phyloP scores from a whole-genome alignment of 495 filamentous ascomycete species.

The Amphirosellinia nigrospora region DNA sequence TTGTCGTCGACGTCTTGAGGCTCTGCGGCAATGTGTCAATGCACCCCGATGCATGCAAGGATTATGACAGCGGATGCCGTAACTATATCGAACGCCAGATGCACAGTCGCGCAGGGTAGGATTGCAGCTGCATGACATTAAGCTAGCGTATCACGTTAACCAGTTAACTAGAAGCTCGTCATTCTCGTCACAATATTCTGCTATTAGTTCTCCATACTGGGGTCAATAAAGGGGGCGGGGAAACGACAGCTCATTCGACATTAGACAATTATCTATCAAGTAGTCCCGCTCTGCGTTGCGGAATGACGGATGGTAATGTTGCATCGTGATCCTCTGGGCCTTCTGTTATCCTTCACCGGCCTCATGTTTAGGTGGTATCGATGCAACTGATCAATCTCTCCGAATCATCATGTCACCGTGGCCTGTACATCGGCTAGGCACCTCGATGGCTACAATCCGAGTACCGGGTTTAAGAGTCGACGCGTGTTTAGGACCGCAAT shows the following conservation, averaged over 20 bases:
- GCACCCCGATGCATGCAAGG: background rate
- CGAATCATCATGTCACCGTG: background rate
- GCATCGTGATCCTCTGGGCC: background rate
- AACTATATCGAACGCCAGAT: background rate
- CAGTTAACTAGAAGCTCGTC: background rate
- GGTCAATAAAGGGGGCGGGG: background rate
- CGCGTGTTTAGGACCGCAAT: background rate
- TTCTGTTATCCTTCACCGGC: background rate
- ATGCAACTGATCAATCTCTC: background rate
- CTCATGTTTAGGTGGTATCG: background rate
- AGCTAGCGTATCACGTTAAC: background rate
- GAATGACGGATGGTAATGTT: background rate
- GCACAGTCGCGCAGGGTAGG: background rate
- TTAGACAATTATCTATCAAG: background rate
- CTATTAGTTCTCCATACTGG: background rate
- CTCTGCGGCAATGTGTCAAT: conserved; percentile 16
- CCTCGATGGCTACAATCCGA: conserved; percentile 7
- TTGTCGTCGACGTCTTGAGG: background rate
- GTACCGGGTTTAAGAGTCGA: conserved; percentile 4
- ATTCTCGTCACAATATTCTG: background rate
- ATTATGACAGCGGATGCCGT: conserved; percentile 13
- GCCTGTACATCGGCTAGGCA: conserved; percentile 8
- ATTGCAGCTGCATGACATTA: background rate
- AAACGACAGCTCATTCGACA: background rate
- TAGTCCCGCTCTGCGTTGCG: background rate